Evolutionary conservation across 2,329 filamentous ascomycete species (phyloP).

Genomic region (Aspergillus pseudoglaucus): DNA sequence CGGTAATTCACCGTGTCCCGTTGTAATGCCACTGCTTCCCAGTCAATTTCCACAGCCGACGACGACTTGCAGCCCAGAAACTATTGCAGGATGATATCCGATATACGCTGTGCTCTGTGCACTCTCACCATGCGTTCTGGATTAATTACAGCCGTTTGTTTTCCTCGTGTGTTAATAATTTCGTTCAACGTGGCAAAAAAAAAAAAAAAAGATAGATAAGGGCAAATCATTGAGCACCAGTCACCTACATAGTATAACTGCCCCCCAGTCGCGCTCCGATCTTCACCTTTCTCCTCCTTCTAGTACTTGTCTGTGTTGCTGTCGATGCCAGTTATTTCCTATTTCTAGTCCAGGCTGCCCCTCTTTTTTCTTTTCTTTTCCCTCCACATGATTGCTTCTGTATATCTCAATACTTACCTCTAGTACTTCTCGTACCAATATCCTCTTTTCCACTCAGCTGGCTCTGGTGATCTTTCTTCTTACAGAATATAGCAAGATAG

Average conservation of each 20-base stretch:
- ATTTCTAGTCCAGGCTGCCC: background rate
- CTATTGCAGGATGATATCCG: background rate
- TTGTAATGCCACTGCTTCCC: too few species aligned
- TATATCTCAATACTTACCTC: background rate
- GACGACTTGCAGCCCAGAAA: background rate
- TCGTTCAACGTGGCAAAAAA: conserved; percentile 25
- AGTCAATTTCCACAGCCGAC: too few species aligned
- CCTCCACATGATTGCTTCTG: background rate
- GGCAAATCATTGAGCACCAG: too few species aligned
- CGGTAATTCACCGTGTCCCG: too few species aligned
- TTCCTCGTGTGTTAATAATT: conserved; percentile 4
- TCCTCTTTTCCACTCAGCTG: background rate
- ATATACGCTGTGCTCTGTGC: too few species aligned
- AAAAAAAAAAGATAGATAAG: background rate
- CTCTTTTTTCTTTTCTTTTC: background rate
- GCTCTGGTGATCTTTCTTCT: background rate
- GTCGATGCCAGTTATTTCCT: background rate
- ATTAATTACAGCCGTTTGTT: too few species aligned
- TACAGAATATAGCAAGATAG: background rate
- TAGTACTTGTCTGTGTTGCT: background rate
- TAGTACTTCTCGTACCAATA: too few species aligned
- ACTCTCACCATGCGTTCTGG: too few species aligned
- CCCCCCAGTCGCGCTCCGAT: background rate
- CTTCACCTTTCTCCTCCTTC: background rate
- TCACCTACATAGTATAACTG: too few species aligned